phyloP scores from a whole-genome alignment of 805 yeast genomes.

The Candida montana region DNA sequence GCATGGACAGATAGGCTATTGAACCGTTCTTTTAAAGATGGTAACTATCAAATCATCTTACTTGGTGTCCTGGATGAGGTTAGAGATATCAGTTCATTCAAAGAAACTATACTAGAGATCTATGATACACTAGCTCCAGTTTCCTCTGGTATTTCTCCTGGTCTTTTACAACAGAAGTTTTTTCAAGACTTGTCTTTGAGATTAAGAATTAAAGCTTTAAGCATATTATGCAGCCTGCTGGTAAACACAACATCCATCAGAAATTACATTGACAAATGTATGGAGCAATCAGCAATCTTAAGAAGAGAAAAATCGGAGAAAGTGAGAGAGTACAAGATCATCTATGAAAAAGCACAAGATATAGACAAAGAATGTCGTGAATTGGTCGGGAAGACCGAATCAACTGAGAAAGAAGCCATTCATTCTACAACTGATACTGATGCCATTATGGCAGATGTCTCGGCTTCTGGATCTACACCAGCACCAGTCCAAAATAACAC shows the following conservation, averaged over 20 bases:
- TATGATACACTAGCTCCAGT: constrained; percentile 55
- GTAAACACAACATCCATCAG: constrained; percentile 56
- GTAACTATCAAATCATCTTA: constrained; percentile 77
- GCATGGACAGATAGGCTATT: constrained; percentile 78
- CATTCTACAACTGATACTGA: constrained; percentile 11
- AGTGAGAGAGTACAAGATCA: constrained; percentile 51
- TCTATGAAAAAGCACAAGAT: constrained; percentile 46
- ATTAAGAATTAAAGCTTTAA: constrained; percentile 51
- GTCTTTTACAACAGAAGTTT: constrained; percentile 47
- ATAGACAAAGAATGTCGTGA: constrained; percentile 37
- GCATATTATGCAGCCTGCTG: constrained; percentile 59
- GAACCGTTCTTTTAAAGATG: constrained; percentile 71
- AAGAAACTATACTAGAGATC: constrained; percentile 43
- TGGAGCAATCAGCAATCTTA: constrained; percentile 55
- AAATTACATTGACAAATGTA: constrained; percentile 57
- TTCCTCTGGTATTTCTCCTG: constrained; percentile 41
- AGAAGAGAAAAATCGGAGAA: constrained; percentile 65
- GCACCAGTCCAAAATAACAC: no score
- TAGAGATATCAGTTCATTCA: constrained; percentile 51
- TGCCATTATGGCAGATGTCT: background rate
- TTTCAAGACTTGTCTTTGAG: constrained; percentile 44
- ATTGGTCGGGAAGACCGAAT: constrained; percentile 20
- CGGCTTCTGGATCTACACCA: no score
- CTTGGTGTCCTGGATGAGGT: constrained; percentile 65
- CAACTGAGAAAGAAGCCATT: constrained; percentile 8